Conservation (phyloP, 768 basidiomycete species). For the Macrolepiota albuminosa region DNA sequence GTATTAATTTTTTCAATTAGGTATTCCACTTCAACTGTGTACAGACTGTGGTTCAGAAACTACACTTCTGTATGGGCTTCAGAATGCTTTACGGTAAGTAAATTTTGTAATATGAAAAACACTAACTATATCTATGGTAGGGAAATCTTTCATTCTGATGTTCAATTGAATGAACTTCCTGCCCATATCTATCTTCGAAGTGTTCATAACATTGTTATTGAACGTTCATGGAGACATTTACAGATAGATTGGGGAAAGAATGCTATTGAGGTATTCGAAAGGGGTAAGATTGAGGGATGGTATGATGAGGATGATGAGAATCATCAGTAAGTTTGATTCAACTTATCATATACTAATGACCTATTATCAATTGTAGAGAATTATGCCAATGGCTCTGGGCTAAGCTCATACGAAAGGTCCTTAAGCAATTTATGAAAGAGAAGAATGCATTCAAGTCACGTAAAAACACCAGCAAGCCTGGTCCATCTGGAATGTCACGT, state of each 20-base stretch:
- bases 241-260: constrained; percentile 28
- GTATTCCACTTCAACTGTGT: constrained; percentile 6
- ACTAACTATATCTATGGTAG: constrained; percentile 11
- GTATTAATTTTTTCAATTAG: neutral
- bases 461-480: neutral
- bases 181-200: constrained; percentile 28
- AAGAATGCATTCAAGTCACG: constrained; percentile 24
- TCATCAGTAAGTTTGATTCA: constrained; percentile 22
- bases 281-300: constrained; percentile 18
- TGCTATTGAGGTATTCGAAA: constrained; percentile 18
- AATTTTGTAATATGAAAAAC: neutral
- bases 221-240: constrained; percentile 30
- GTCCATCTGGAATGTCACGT: neutral
- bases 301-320: constrained; percentile 18
- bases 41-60: constrained; percentile 36
- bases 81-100: neutral
- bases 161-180: constrained; percentile 18
- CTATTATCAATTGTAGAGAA: too few relatives aligned
- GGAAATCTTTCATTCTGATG: constrained; percentile 22
- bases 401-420: neutral
- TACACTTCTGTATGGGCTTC: constrained; percentile 22
- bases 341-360: too few relatives aligned
- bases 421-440: constrained; percentile 5
- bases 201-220: constrained; percentile 31
- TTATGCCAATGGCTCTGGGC: neutral